These are phyloP conservation scores for Agrostemma githago DNA, from an alignment of 148 eudicot genomes.

Conservation along the genomic window DNA sequence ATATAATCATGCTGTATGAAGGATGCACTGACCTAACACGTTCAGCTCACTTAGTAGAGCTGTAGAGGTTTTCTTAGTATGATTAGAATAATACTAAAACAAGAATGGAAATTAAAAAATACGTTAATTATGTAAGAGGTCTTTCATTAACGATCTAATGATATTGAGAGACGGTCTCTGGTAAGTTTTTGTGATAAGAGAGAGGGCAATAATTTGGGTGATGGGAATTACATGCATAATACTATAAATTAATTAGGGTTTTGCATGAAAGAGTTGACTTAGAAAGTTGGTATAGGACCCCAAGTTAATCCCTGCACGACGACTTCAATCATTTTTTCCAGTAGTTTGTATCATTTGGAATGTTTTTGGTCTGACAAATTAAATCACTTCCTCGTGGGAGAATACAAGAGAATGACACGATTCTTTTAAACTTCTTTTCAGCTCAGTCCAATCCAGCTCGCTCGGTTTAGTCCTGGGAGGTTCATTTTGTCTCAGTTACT, in stretches of 20 bases:
- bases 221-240: conserved; percentile 2
- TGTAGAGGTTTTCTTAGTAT: too few species aligned
- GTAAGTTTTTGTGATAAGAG: too few species aligned
- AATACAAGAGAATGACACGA: neutral
- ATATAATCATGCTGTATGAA: neutral
- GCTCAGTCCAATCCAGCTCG: too few species aligned
- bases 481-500: too few species aligned
- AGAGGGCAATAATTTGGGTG: neutral
- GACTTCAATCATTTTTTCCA: conserved; percentile 4
- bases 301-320: conserved; percentile 27
- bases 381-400: neutral
- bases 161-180: too few species aligned
- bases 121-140: too few species aligned
- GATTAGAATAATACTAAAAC: too few species aligned
- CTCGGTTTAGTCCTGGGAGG: too few species aligned
- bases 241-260: neutral
- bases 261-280: conserved; percentile 22
- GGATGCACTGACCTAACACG: conserved; percentile 23
- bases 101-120: too few species aligned
- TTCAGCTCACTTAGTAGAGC: conserved; percentile 25
- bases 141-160: too few species aligned
- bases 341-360: neutral
- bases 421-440: too few species aligned
- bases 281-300: conserved; percentile 12
- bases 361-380: neutral